Base-by-base conservation (phyloP, 495 filamentous ascomycete species). In the Talaromyces wortmannii region DNA sequence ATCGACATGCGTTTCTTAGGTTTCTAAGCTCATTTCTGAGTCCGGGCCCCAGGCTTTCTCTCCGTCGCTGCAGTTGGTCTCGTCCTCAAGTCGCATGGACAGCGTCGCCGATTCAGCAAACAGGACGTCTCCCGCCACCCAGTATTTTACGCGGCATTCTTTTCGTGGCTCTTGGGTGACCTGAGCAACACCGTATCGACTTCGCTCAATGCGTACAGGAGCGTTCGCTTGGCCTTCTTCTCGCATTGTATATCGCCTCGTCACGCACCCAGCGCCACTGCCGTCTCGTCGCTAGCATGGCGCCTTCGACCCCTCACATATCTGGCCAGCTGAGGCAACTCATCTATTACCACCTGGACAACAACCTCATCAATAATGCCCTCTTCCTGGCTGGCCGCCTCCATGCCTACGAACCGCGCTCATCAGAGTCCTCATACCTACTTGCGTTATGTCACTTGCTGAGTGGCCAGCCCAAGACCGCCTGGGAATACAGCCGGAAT, bases 321-420 rank as follows among this genome's bases (percentile, higher is more conserved):
- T 76, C 86, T 43, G 76, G 77, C 66, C 88, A 95, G 70, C 75
- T 97, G 60, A 82, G 87, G 64, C 88, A 94, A 64, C 78, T 90
- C 51, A 84, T 97, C 57, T 88, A 91, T 70, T 96, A 97, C 71
- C 85, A 95, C 64, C 83, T 98, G 66, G 94, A 98, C 71, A 95
- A 92, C 61, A 86, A 92, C 61, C 79, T 92, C 31, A 77, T 87
- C 59, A 81, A 88, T 32, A 97, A 94, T 61, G 94, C 94, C 50
- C 82, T 96, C 31, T 97, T 97, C 71, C 85, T 95, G 43, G 87
- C 94, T 48, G 89, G 90, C 50, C 85, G 94, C 48, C 79, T 97
- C 5, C 78, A 84, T 48, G 92, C 91, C 33, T 84, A 90, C 61
- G 94, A 97, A 57, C 83, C 83, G 15, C 82, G 86, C 53, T 84